A percentile compares a stretch with the other conserved stretches of the same genome.
These are phyloP conservation scores for Eucalyptus victrix DNA, from an alignment of 345 rosid genomes.

Conservation along the genomic window DNA sequence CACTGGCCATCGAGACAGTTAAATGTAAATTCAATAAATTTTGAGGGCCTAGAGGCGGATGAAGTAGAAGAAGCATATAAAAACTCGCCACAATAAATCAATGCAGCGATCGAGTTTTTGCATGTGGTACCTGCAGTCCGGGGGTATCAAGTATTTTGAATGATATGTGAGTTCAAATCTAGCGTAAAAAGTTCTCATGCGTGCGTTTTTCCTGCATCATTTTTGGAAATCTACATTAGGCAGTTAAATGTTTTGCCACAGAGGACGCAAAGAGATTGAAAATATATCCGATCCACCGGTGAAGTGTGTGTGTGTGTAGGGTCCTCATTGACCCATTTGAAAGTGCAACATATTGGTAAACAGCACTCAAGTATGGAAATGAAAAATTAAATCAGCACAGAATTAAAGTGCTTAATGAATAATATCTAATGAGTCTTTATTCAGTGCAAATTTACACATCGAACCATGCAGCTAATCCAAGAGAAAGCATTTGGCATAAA, in stretches of 20 bases:
- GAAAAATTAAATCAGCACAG: not conserved
- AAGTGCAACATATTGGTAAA: not conserved
- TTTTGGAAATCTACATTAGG: not conserved
- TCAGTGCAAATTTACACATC: not conserved
- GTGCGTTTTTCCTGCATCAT: not conserved
- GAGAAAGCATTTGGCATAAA: not conserved
- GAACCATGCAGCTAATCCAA: not conserved
- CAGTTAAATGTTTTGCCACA: not conserved
- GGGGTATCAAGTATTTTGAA: not conserved
- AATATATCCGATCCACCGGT: not conserved
- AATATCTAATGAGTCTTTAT: not conserved
- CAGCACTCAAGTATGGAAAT: not conserved
- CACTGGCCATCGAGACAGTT: not conserved
- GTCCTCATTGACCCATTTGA: not conserved
- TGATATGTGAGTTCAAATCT: not conserved
- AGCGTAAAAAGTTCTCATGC: not conserved
- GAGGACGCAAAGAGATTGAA: not conserved
- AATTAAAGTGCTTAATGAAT: not conserved
- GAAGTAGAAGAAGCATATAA: not conserved
- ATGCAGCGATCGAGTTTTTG: not conserved
- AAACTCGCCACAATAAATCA: not conserved
- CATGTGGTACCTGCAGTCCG: not conserved
- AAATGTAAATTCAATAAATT: not conserved
- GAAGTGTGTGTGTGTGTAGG: not conserved
- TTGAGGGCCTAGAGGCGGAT: not conserved